A percentile compares a stretch with the other conserved stretches of the same genome.
Evolutionary conservation across 2,329 filamentous ascomycete genomes (phyloP).

Genomic region (Alternaria brassicae): DNA sequence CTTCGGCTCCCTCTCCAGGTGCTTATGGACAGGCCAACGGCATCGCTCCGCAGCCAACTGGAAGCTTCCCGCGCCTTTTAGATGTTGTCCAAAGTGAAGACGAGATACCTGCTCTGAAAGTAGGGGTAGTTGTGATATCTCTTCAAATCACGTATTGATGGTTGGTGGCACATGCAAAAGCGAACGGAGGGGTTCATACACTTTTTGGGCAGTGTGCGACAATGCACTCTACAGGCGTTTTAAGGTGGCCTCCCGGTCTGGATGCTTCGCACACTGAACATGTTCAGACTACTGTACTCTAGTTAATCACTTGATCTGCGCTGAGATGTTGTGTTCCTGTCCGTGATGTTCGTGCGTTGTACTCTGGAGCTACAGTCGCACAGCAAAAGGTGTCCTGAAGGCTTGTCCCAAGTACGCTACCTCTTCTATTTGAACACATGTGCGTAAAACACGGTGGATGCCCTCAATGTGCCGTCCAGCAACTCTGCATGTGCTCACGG

Average conservation of each 20-base stretch:
- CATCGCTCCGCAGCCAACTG: conserved; percentile 87
- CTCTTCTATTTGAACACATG: neutral
- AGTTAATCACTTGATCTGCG: conserved; percentile 27
- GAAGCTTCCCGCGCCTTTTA: conserved; percentile 56
- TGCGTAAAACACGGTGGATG: neutral
- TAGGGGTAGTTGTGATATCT: neutral
- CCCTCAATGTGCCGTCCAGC: neutral
- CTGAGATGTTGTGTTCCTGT: neutral
- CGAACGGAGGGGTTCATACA: conserved; percentile 22
- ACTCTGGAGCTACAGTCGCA: neutral
- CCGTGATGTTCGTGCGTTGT: neutral
- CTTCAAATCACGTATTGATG: conserved; percentile 37
- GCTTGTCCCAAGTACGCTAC: neutral
- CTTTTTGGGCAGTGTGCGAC: conserved; percentile 24
- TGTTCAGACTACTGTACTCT: conserved; percentile 37
- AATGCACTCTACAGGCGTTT: conserved; percentile 46
- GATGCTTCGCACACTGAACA: conserved; percentile 24
- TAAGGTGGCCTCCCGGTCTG: conserved; percentile 26
- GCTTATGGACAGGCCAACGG: conserved; percentile 84
- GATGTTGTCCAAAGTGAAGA: neutral
- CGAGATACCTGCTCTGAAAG: neutral
- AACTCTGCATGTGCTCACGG: neutral
- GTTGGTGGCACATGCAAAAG: conserved; percentile 37
- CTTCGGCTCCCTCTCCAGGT: conserved; percentile 65
- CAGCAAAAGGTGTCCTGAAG: neutral